Percentiles rank a stretch among this genome's conserved stretches.
phyloP scores from a whole-genome alignment of 805 yeast genomes.

The Candida andamanensis region DNA sequence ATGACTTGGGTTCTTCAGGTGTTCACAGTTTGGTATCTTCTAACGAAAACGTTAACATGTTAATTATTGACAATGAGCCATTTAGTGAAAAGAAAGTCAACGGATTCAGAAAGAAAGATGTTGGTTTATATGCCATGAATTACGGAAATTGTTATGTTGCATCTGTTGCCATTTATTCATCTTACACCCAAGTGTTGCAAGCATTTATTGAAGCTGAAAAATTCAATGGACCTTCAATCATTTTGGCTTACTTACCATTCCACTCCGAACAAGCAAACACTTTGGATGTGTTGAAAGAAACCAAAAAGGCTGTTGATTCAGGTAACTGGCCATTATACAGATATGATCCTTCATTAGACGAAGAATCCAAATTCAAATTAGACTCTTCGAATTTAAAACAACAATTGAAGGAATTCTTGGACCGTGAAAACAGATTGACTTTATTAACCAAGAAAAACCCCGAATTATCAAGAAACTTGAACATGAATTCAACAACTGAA shows the following conservation, averaged over 20 bases:
- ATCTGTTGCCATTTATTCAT: conserved; percentile 87
- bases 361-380: conserved; percentile 60
- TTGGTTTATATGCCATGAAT: conserved; percentile 93
- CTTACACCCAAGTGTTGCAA: conserved; percentile 88
- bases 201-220: conserved; percentile 87
- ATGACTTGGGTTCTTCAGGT: conserved; percentile 88
- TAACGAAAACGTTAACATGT: conserved; percentile 72
- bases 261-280: conserved; percentile 59
- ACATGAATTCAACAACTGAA: conserved; percentile 54
- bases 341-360: conserved; percentile 60
- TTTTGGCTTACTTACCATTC: conserved; percentile 86
- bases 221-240: conserved; percentile 85
- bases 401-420: conserved; percentile 74
- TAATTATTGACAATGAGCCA: conserved; percentile 85
- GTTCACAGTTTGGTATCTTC: conserved; percentile 78
- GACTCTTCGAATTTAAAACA: conserved; percentile 81
- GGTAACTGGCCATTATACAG: conserved; percentile 98
- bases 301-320: conserved; percentile 82
- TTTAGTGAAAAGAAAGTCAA: conserved; percentile 39
- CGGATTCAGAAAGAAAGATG: conserved; percentile 73
- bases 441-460: conserved; percentile 69
- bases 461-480: conserved; percentile 67
- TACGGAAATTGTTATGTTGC: conserved; percentile 88
- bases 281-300: conserved; percentile 72
- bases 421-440: conserved; percentile 84